Conservation (phyloP, 2,329 filamentous ascomycete species). For the Rosellinia necatrix region DNA sequence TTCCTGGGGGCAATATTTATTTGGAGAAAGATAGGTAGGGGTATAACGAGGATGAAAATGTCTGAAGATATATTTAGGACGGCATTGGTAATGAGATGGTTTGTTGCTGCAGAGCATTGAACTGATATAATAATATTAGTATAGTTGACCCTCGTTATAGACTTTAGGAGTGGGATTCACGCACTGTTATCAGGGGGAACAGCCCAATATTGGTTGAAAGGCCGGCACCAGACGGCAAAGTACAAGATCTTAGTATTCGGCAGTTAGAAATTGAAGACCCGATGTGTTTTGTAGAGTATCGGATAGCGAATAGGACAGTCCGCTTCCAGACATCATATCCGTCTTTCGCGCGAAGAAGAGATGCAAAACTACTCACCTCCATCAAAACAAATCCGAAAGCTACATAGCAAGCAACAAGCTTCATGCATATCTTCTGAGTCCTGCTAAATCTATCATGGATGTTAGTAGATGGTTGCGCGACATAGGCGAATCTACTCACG, state of each 20-base stretch:
- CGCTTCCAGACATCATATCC: not conserved
- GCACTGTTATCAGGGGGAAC: slow-evolving; percentile 56
- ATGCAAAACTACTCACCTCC: slow-evolving; percentile 41
- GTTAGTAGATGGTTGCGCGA: not conserved
- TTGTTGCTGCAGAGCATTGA: slow-evolving; percentile 61
- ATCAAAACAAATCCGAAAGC: slow-evolving; percentile 53
- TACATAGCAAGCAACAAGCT: slow-evolving; percentile 54
- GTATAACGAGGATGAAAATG: slow-evolving; percentile 61
- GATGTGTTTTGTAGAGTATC: not conserved
- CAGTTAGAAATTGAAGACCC: not conserved
- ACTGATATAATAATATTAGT: slow-evolving; percentile 38
- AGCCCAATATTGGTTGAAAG: slow-evolving; percentile 61
- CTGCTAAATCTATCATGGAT: slow-evolving; percentile 47
- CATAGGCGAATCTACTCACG: slow-evolving; percentile 41
- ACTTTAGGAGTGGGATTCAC: slow-evolving; percentile 18
- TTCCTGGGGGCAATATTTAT: slow-evolving; percentile 55
- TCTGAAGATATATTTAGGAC: slow-evolving; percentile 65
- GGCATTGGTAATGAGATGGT: slow-evolving; percentile 63
- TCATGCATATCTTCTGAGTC: slow-evolving; percentile 52
- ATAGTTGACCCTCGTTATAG: not conserved
- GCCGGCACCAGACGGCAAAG: slow-evolving; percentile 56
- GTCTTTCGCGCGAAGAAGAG: not conserved
- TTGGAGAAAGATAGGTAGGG: slow-evolving; percentile 57
- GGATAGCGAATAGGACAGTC: not conserved
- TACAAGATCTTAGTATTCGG: slow-evolving; percentile 15